Base-by-base conservation (phyloP, 768 basidiomycete species). In the Rhodotorula kratochvilovae region DNA sequence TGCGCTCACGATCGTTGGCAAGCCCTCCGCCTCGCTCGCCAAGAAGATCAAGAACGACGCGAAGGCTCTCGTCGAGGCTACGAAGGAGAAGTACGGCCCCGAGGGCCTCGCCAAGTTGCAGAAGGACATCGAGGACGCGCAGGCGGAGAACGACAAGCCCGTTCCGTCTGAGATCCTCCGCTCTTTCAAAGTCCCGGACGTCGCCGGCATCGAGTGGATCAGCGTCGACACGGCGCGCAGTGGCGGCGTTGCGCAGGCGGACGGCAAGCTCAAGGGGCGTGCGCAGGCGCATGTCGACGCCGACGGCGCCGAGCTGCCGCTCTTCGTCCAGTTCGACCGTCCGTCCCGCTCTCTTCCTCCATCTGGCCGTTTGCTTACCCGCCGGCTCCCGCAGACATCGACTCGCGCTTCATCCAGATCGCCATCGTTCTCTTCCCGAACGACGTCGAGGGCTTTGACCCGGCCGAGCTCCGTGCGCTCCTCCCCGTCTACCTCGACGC, bases 391-490 rank as follows among this genome's bases (percentile, higher is more conserved):
- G 29, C 72, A 77, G 77, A 78, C 67, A 69, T 78, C 70, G 53
- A 96, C 90, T 98, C 95, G 15, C 92, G 95, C 77, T 98, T 99
- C 79, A 87, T 97, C 67, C 86, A 87, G 27, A 82, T 98, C 42
- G 85, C 89, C 73, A 89, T 87, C 15, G 85, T 88, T 70, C 87
- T 96, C 76, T 92, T 93, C 15, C 82, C 95, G 23, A 84, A 85
- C 29, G 85, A 85, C 50, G 80, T 97, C 11, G 88, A 92, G 0
- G 80, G 88, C 70, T 84, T 85, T 33, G 51, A 56, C 12, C 29
- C 66, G 16, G 55, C 56, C 53, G 61, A 63, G 16, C 85, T 98
- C 59, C 87, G 89, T 76, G 89, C 91, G 87, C 89, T 80, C 82
- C 87, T 82, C 50, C 86, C 87, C 35, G 83, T 89, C 21, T 93